These are phyloP conservation scores for Kazachstania sp. DNA, from an alignment of 1,139 yeast species.

Conservation along the genomic window DNA sequence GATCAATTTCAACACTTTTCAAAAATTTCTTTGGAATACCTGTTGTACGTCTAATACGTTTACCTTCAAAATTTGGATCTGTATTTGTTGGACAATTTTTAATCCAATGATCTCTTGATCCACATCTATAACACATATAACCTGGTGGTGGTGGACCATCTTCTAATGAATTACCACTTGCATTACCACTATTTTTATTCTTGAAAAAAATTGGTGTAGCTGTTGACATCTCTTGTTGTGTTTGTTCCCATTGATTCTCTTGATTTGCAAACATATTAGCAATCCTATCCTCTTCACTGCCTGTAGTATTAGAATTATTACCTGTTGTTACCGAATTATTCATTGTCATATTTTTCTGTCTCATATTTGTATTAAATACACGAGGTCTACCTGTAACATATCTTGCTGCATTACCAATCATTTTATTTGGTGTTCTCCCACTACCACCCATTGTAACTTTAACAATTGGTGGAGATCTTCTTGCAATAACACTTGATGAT, in stretches of 20 bases:
- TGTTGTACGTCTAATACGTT: constrained; percentile 81
- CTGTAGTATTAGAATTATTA: constrained; percentile 26
- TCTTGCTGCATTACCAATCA: constrained; percentile 67
- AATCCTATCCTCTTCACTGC: constrained; percentile 79
- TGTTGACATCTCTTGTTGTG: constrained; percentile 82
- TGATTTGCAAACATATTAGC: constrained; percentile 89
- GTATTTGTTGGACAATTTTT: constrained; percentile 89
- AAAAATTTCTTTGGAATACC: constrained; percentile 95
- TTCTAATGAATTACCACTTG: constrained; percentile 11
- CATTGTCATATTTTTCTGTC: constrained; percentile 15
- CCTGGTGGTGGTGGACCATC: constrained; percentile 79
- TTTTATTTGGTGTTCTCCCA: constrained; percentile 29
- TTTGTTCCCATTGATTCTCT: constrained; percentile 87
- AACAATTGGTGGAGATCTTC: constrained; percentile 61
- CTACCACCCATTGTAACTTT: constrained; percentile 35
- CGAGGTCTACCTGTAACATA: constrained; percentile 84
- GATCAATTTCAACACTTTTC: constrained; percentile 60
- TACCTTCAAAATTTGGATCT: constrained; percentile 92
- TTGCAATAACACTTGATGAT: constrained; percentile 74
- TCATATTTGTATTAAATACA: constrained; percentile 33
- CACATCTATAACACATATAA: constrained; percentile 92
- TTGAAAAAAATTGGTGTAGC: constrained; percentile 56
- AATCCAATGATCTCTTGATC: constrained; percentile 94
- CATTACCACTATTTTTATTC: constrained; percentile 21
- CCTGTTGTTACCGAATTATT: constrained; percentile 11